phyloP scores from a whole-genome alignment of 306 rosid genomes.

The Astragalus membranaceus region DNA sequence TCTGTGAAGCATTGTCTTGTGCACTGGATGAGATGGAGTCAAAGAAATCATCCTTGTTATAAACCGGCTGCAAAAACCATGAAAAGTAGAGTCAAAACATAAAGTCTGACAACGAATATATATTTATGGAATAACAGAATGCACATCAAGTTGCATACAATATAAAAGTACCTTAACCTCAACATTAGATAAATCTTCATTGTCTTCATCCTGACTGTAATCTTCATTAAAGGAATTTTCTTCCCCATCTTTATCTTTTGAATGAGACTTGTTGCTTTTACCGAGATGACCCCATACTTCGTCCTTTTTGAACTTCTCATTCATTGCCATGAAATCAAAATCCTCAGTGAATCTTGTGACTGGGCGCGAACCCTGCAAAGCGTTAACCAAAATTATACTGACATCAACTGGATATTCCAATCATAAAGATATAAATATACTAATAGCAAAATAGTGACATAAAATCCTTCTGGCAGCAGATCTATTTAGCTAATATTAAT shows the following conservation, averaged over 20 bases:
- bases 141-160: background rate
- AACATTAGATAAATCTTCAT: constrained; percentile 37
- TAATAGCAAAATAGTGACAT: background rate
- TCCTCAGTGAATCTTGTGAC: constrained; percentile 74
- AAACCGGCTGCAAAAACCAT: constrained; percentile 49
- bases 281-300: constrained; percentile 99
- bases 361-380: constrained; percentile 56
- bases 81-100: constrained; percentile 16
- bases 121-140: background rate
- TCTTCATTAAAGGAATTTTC: constrained; percentile 52
- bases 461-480: background rate
- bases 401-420: background rate
- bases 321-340: constrained; percentile 92
- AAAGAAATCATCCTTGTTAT: constrained; percentile 89
- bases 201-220: constrained; percentile 49
- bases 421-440: background rate
- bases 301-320: constrained; percentile 95
- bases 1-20: constrained; percentile 41
- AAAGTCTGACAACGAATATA: background rate
- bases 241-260: constrained; percentile 53
- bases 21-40: constrained; percentile 63
- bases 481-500: background rate
- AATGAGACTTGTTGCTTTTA: constrained; percentile 47
- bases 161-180: constrained; percentile 43
- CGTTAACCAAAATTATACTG: constrained; percentile 5